Evolutionary conservation across 2,329 filamentous ascomycete species (phyloP).

Genomic region (Phialocephala subalpina): DNA sequence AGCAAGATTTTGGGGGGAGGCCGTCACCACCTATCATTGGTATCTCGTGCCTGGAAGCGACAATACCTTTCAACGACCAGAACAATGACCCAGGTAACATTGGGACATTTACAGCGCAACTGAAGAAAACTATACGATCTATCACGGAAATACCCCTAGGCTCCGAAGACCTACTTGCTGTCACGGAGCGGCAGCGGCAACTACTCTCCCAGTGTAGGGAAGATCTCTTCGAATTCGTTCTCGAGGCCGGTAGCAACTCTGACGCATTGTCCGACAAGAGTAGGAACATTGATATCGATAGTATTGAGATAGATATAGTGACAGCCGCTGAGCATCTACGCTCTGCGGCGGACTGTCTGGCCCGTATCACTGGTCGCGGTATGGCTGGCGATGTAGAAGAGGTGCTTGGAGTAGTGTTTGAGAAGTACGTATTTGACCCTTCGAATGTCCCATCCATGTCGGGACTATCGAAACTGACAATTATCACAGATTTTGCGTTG

Average conservation of each 20-base stretch:
- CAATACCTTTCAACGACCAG: conserved; percentile 33
- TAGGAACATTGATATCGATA: conserved; percentile 33
- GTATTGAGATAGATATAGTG: conserved; percentile 78
- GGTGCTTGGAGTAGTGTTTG: conserved; percentile 94
- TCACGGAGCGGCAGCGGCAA: conserved; percentile 87
- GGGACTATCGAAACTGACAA: neutral
- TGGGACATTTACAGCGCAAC: conserved; percentile 66
- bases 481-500: conserved; percentile 1
- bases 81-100: conserved; percentile 68
- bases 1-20: conserved; percentile 47
- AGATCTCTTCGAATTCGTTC: conserved; percentile 78
- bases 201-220: conserved; percentile 77
- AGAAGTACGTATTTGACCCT: conserved; percentile 72
- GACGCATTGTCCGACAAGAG: conserved; percentile 24
- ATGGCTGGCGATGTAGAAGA: conserved; percentile 92
- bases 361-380: conserved; percentile 86
- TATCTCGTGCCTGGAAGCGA: conserved; percentile 77
- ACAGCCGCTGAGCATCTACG: conserved; percentile 90
- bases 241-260: conserved; percentile 53
- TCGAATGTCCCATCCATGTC: neutral
- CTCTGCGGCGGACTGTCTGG: conserved; percentile 80
- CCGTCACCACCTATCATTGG: conserved; percentile 53
- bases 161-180: conserved; percentile 85
- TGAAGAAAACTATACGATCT: conserved; percentile 72
- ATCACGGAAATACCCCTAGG: conserved; percentile 77